A percentile compares a stretch with the other conserved stretches of the same genome.
Conservation (phyloP, 495 filamentous ascomycete genomes). For the Schizothecium vesticola region DNA sequence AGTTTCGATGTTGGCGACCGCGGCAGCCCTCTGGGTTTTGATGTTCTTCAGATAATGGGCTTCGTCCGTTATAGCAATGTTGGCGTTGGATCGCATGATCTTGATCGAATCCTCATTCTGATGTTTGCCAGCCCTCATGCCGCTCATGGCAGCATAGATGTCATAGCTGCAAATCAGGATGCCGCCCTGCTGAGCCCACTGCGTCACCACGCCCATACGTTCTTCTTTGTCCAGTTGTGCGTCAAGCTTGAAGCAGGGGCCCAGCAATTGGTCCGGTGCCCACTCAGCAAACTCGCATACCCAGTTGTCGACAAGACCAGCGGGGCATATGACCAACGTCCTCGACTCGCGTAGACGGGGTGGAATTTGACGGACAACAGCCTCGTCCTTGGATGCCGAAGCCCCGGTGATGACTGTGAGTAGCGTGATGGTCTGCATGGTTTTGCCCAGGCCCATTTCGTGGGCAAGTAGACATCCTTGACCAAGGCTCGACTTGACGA, state of each 20-base stretch:
- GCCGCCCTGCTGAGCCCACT: conserved; percentile 64
- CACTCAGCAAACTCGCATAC: conserved; percentile 67
- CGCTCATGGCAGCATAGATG: conserved; percentile 48
- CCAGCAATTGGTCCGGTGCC: conserved; percentile 52
- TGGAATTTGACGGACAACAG: conserved; percentile 62
- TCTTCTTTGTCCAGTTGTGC: conserved; percentile 18
- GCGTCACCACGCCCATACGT: conserved; percentile 41
- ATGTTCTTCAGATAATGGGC: conserved; percentile 75
- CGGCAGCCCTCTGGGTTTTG: conserved; percentile 43
- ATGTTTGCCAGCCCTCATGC: background rate
- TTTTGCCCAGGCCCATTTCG: conserved; percentile 92
- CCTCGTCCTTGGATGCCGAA: conserved; percentile 50
- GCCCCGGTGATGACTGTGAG: conserved; percentile 68
- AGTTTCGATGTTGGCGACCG: conserved; percentile 55
- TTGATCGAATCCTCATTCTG: conserved; percentile 22
- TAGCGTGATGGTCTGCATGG: conserved; percentile 81
- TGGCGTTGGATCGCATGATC: conserved; percentile 49
- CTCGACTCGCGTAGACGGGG: conserved; percentile 52
- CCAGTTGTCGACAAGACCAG: conserved; percentile 78
- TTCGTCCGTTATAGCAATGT: conserved; percentile 82
- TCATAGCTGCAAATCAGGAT: conserved; percentile 69
- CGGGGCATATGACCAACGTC: conserved; percentile 70
- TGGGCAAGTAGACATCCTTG: conserved; percentile 85
- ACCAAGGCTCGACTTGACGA: conserved; percentile 47
- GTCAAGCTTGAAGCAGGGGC: conserved; percentile 47